A percentile compares a stretch with the other conserved stretches of the same genome.
phyloP scores from a whole-genome alignment of 2,329 filamentous ascomycete genomes.

The Diaporthe vaccinii region DNA sequence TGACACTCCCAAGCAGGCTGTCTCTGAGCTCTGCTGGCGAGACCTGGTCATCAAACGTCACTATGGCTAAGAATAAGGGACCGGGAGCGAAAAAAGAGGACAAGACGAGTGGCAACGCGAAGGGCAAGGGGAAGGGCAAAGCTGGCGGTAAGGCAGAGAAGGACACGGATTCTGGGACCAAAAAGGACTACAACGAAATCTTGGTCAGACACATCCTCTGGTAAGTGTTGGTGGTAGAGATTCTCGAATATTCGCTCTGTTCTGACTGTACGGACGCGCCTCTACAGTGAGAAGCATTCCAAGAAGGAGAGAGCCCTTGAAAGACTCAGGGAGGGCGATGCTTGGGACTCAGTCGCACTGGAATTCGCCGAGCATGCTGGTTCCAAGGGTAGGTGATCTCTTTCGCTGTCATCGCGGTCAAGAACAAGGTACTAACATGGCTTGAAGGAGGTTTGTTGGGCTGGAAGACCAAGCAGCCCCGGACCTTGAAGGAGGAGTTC shows the following conservation, averaged over 20 bases:
- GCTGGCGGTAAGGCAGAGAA: conserved; percentile 42
- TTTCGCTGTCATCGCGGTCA: neutral
- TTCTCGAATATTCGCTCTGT: neutral
- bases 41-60: conserved; percentile 7
- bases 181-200: conserved; percentile 75
- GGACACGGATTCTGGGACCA: conserved; percentile 42
- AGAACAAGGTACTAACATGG: neutral
- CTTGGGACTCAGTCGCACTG: conserved; percentile 81
- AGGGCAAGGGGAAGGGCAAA: conserved; percentile 40
- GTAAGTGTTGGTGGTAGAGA: conserved; percentile 49
- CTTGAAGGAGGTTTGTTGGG: conserved; percentile 75
- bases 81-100: conserved; percentile 42
- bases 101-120: conserved; percentile 50
- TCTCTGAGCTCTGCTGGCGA: neutral
- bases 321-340: conserved; percentile 75
- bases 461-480: conserved; percentile 74
- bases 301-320: conserved; percentile 82
- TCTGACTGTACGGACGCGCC: neutral
- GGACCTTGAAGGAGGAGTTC: conserved; percentile 76
- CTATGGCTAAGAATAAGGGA: conserved; percentile 54
- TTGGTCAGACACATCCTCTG: conserved; percentile 80
- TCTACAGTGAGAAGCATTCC: conserved; percentile 78
- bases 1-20: neutral
- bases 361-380: conserved; percentile 85
- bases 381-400: conserved; percentile 63